Percentiles rank a stretch among this genome's conserved stretches.
phyloP scores from a whole-genome alignment of 1,284 basidiomycete species.

The Boletus albobrunnescens region DNA sequence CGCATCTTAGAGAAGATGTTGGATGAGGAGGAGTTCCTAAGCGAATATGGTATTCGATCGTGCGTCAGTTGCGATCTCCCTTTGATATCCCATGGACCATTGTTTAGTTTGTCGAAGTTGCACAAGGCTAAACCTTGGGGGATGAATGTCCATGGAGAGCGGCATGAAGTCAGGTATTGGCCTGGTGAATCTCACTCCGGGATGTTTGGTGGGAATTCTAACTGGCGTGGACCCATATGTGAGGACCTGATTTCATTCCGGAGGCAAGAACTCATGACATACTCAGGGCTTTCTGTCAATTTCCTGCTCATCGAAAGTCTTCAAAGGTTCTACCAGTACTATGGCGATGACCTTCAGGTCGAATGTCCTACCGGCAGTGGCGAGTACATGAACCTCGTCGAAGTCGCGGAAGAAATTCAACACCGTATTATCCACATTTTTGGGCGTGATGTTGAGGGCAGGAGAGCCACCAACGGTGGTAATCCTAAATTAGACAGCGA shows the following conservation, averaged over 20 bases:
- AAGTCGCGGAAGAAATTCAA: conserved; percentile 94
- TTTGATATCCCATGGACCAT: conserved; percentile 2
- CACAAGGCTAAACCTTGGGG: conserved; percentile 94
- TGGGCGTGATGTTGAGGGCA: conserved; percentile 80
- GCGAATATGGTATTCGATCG: conserved; percentile 93
- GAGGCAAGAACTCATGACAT: neutral
- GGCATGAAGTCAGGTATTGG: conserved; percentile 95
- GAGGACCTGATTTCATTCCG: conserved; percentile 21
- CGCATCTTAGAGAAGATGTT: conserved; percentile 94
- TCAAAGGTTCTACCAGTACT: conserved; percentile 97
- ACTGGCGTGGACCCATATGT: conserved; percentile 90
- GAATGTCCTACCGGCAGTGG: conserved; percentile 96
- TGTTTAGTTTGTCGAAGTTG: conserved; percentile 70
- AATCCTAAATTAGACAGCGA: conserved; percentile 85
- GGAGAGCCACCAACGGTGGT: conserved; percentile 88
- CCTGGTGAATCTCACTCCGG: conserved; percentile 94
- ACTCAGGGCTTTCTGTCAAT: conserved; percentile 83
- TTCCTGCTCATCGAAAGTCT: conserved; percentile 91
- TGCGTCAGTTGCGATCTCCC: conserved; percentile 29
- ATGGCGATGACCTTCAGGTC: conserved; percentile 83
- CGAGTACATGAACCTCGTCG: conserved; percentile 91
- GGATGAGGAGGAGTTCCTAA: conserved; percentile 93
- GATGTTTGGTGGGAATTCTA: conserved; percentile 99
- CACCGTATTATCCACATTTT: conserved; percentile 98
- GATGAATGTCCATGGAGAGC: conserved; percentile 89